Evolutionary conservation across 495 filamentous ascomycete genomes (phyloP), one percentile per base, ranked within the genome.

Genomic region (Penicillium manginii): DNA sequence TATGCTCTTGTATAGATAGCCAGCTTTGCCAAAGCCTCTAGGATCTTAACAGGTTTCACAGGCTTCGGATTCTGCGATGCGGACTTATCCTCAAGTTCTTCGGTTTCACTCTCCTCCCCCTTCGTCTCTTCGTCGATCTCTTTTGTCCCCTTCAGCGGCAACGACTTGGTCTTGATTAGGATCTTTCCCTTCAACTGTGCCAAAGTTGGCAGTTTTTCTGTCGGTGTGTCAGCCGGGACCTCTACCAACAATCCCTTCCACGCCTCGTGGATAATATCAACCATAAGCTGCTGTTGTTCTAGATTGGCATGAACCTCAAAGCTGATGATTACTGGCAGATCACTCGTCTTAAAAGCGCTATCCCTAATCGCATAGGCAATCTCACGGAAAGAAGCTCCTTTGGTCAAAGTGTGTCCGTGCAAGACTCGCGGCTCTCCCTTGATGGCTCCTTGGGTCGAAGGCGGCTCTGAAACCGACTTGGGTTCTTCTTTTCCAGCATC

Each of bases 331-430:
- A 98, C 76, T 0, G 93, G 93, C 1, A 93, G 75, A 50, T 96
- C 87, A 32, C 78, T 86, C 3, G 78, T 81, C 7, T 86, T 76
- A 65, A 98, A 97, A 0, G 89, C 91, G 63, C 87, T 82, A 46
- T 96, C 86, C 18, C 85, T 78, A 49, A 97, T 92, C 0, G 90
- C 85, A 52, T 81, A 77, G 72, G 91, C 96, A 1, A 97, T 92
- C 15, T 89, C 83, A 32, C 91, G 86, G 72, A 97, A 97, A 0
- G 87, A 81, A 11, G 96, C 84, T 47, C 91, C 91, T 59, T 90
- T 93, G 8, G 93, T 98, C 8, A 96, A 78, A 0, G 93, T 98
- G 68, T 93, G 89, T 0, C 93, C 93, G 75, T 97, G 92, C 14
- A 96, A 76, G 2, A 97, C 92, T 39, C 85, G 73, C 0, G 92